phyloP scores from a whole-genome alignment of 371 early-diverging fungal genomes.

The Syncephalastrum sp. region DNA sequence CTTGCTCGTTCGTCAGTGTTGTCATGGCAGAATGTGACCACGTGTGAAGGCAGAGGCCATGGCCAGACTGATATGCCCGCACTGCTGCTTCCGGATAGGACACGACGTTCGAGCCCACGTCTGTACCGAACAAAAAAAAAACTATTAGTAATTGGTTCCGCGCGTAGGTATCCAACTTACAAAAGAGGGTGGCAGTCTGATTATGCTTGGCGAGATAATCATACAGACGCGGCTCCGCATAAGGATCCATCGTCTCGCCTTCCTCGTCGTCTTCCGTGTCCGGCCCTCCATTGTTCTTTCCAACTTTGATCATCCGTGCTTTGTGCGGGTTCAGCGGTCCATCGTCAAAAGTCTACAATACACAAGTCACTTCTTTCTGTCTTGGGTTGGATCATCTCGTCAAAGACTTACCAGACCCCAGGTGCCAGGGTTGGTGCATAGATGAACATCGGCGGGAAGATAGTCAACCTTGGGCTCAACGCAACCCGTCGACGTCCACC shows the following conservation, averaged over 20 bases:
- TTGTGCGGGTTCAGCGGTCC: slow-evolving; percentile 29
- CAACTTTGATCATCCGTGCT: background rate
- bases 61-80: slow-evolving; percentile 37
- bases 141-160: background rate
- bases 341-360: slow-evolving; percentile 35
- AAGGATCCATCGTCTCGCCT: slow-evolving; percentile 10
- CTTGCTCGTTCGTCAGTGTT: slow-evolving; percentile 41
- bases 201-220: slow-evolving; percentile 21
- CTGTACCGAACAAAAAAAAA: slow-evolving; percentile 11
- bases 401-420: slow-evolving; percentile 39
- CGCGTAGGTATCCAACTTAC: slow-evolving; percentile 15
- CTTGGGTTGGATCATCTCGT: background rate
- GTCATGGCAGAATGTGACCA: slow-evolving; percentile 42
- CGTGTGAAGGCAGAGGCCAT: slow-evolving; percentile 46
- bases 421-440: slow-evolving; percentile 40
- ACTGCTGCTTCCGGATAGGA: slow-evolving; percentile 38
- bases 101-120: slow-evolving; percentile 45
- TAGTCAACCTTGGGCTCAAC: slow-evolving; percentile 39
- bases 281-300: background rate
- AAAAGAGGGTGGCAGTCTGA: slow-evolving; percentile 32
- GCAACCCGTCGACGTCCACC: slow-evolving; percentile 48
- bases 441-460: slow-evolving; percentile 38
- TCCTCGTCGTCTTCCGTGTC: background rate
- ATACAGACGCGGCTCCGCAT: slow-evolving; percentile 31
- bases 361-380: no score